These are phyloP conservation scores for Echinochloa phyllopogon DNA, from an alignment of 176 grass and related monocot species.

Conservation along the genomic window DNA sequence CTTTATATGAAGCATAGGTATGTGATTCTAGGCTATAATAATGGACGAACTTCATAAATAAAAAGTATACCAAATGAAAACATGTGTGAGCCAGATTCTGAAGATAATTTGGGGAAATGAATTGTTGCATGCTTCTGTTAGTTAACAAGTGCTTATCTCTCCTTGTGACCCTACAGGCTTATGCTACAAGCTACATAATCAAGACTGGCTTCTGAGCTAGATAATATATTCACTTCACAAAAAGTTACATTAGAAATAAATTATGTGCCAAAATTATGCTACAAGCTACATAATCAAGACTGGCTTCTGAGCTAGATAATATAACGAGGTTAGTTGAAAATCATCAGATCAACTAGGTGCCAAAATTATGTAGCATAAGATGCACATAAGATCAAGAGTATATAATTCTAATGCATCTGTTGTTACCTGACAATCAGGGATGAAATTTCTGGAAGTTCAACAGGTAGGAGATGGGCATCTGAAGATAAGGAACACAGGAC, in stretches of 20 bases:
- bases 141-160: not conserved
- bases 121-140: not conserved
- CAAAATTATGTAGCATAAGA: conserved; percentile 29
- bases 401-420: not conserved
- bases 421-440: conserved; percentile 83
- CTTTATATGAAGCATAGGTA: not conserved
- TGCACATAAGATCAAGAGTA: conserved; percentile 24
- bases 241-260: conserved; percentile 8
- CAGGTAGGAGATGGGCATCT: conserved; percentile 88
- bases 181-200: not conserved
- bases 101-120: not conserved
- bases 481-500: conserved; percentile 34
- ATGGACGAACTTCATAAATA: conserved; percentile 14
- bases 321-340: conserved; percentile 13
- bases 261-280: not conserved
- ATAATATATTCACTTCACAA: not conserved
- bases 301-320: conserved; percentile 21
- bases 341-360: conserved; percentile 11
- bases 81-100: not conserved
- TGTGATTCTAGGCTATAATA: conserved; percentile 3
- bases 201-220: conserved; percentile 15
- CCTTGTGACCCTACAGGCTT: not conserved
- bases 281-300: conserved; percentile 1
- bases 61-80: conserved; percentile 11
- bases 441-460: conserved; percentile 91